Evolutionary conservation across 176 grass and related monocot genomes (phyloP).

Genomic region (Alopecurus myosuroides): DNA sequence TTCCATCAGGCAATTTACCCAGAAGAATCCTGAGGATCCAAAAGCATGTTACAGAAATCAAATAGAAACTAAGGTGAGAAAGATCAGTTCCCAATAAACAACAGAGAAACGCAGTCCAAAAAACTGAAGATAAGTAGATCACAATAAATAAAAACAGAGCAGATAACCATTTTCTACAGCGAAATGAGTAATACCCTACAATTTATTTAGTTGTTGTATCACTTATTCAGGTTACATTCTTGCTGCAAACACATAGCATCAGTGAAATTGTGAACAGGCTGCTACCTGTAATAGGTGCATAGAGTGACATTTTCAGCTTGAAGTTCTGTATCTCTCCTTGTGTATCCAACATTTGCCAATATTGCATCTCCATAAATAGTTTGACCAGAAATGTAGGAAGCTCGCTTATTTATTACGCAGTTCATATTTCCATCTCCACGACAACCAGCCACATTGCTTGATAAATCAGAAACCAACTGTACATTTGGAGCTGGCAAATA

Average conservation of each 20-base stretch:
- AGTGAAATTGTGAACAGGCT: slow-evolving; percentile 28
- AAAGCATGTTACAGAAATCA: slow-evolving; percentile 33
- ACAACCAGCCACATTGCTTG: slow-evolving; percentile 14
- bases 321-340: slow-evolving; percentile 66
- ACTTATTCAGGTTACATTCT: not conserved
- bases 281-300: slow-evolving; percentile 76
- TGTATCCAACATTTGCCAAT: slow-evolving; percentile 85
- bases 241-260: not conserved
- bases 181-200: slow-evolving; percentile 15
- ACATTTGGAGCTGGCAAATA: slow-evolving; percentile 65
- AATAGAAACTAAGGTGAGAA: slow-evolving; percentile 13
- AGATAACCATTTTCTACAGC: not conserved
- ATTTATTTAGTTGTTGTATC: not conserved
- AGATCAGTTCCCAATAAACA: not conserved
- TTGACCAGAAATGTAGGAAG: slow-evolving; percentile 86
- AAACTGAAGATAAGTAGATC: not conserved
- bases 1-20: slow-evolving; percentile 70
- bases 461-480: slow-evolving; percentile 36
- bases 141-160: not conserved
- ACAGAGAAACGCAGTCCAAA: not conserved
- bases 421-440: slow-evolving; percentile 31
- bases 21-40: slow-evolving; percentile 64
- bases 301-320: slow-evolving; percentile 67
- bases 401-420: slow-evolving; percentile 54
- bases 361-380: slow-evolving; percentile 85